These are phyloP conservation scores for Helotiales sp. DNA, from an alignment of 2,329 filamentous ascomycete species.

Conservation along the genomic window DNA sequence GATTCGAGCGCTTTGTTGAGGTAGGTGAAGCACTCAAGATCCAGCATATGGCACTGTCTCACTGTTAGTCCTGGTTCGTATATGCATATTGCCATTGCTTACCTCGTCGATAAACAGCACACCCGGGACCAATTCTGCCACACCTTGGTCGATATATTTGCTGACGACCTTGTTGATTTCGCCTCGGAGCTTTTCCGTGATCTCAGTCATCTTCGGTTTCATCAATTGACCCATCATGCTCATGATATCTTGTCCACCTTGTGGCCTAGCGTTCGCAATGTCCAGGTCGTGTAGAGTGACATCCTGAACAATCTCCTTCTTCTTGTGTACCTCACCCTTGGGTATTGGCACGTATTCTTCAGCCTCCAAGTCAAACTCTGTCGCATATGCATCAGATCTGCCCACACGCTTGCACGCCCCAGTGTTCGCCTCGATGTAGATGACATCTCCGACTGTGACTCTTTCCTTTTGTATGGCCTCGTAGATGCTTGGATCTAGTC, in stretches of 20 bases:
- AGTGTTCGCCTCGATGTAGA: slow-evolving; percentile 99
- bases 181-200: slow-evolving; percentile 91
- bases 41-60: slow-evolving; percentile 92
- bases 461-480: slow-evolving; percentile 99
- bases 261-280: slow-evolving; percentile 89
- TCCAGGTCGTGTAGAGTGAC: slow-evolving; percentile 97
- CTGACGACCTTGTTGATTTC: slow-evolving; percentile 99
- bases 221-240: slow-evolving; percentile 99
- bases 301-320: slow-evolving; percentile 99
- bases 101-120: slow-evolving; percentile 99
- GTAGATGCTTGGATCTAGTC: slow-evolving; percentile 96
- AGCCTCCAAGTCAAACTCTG: slow-evolving; percentile 96
- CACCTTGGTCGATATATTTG: slow-evolving; percentile 97
- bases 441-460: slow-evolving; percentile 92
- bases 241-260: slow-evolving; percentile 99
- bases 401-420: slow-evolving; percentile 97
- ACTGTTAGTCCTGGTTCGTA: slow-evolving; percentile 16
- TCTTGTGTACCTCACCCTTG: slow-evolving; percentile 99
- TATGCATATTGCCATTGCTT: slow-evolving; percentile 31
- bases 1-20: slow-evolving; percentile 97
- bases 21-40: slow-evolving; percentile 98
- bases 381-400: slow-evolving; percentile 93
- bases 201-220: slow-evolving; percentile 99
- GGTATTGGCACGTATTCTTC: slow-evolving; percentile 99
- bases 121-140: slow-evolving; percentile 95